Evolutionary conservation across 2,329 filamentous ascomycete genomes (phyloP), one percentile per base, ranked within the genome.

Genomic region (Thermoascus crustaceus): DNA sequence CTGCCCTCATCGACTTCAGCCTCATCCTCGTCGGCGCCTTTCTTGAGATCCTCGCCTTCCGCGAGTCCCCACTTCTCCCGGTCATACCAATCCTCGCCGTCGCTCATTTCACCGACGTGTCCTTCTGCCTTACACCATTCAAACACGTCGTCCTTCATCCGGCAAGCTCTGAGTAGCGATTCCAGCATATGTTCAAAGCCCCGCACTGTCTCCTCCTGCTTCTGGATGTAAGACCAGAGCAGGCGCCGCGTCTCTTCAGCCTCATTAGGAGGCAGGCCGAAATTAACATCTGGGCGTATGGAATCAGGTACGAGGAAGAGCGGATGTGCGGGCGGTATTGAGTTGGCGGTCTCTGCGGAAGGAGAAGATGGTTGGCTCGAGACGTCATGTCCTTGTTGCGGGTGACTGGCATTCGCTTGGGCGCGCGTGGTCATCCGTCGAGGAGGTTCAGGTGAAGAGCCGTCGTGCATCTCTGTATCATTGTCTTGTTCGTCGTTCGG

Each of bases 61-160:
- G 47, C 51, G n/a, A 80, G 54, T 0, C 68, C 69, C 76, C 74
- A 80, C 47, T 75, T 72, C 37, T 75, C 72, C 13, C 66, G 62
- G 48, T 81, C 77, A 44, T 78, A 77, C 77, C 77, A 81, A 48
- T 81, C 77, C 57, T 81, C 77, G 2, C 77, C 76, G 47, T 81
- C 77, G 35, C 73, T 78, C 74, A 80, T 72, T 50, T 80, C 76
- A 4, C 75, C 75, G 10, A 78, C 58, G 53, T 81, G 77, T 4
- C 64, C 76, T 49, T 80, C 76, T 0, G 76, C 74, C 49, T 76
- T 78, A 49, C 69, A 72, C 68, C 72, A 76, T 41, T 73, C 69
- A 47, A 71, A 71, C 1, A 80, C 74, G 22, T 73, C 66, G 26
- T 72, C 67, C 38, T 76, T 65, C 69, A 78, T 70, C 29, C 73